Percentiles rank a stretch among this genome's conserved stretches.
Evolutionary conservation across 345 rosid genomes (phyloP).

Genomic region (Gossypium stocksii): DNA sequence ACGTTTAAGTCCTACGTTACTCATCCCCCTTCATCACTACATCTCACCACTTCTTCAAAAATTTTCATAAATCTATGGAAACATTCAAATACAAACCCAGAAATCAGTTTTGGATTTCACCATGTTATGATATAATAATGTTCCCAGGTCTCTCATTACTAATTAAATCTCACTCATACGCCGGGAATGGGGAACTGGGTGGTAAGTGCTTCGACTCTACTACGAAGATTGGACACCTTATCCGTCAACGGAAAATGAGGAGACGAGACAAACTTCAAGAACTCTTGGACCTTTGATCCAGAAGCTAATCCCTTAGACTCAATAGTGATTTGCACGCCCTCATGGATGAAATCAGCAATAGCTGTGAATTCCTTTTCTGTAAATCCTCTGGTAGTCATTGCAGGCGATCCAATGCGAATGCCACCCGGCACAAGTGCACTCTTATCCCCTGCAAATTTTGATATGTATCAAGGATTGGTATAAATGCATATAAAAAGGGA

Average conservation of each 20-base stretch:
- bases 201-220: slow-evolving; percentile 68
- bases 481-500: neutral
- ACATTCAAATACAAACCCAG: no score
- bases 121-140: neutral
- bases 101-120: neutral
- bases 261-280: slow-evolving; percentile 55
- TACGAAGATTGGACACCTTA: slow-evolving; percentile 49
- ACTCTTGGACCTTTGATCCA: slow-evolving; percentile 78
- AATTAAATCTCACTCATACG: slow-evolving; percentile 28
- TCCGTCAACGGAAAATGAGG: slow-evolving; percentile 50
- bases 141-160: neutral
- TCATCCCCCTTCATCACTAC: neutral
- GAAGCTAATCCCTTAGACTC: slow-evolving; percentile 53
- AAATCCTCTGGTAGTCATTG: slow-evolving; percentile 93
- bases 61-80: neutral
- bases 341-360: slow-evolving; percentile 71
- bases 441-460: slow-evolving; percentile 57
- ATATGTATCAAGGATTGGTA: neutral
- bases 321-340: slow-evolving; percentile 68
- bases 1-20: no score
- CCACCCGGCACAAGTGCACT: slow-evolving; percentile 93
- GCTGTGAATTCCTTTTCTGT: slow-evolving; percentile 67
- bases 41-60: neutral
- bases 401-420: slow-evolving; percentile 86
- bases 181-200: slow-evolving; percentile 80